These are phyloP conservation scores for Globisporangium ultimum DNA, from an alignment of 352 stramenopile genomes.

Conservation along the genomic window DNA sequence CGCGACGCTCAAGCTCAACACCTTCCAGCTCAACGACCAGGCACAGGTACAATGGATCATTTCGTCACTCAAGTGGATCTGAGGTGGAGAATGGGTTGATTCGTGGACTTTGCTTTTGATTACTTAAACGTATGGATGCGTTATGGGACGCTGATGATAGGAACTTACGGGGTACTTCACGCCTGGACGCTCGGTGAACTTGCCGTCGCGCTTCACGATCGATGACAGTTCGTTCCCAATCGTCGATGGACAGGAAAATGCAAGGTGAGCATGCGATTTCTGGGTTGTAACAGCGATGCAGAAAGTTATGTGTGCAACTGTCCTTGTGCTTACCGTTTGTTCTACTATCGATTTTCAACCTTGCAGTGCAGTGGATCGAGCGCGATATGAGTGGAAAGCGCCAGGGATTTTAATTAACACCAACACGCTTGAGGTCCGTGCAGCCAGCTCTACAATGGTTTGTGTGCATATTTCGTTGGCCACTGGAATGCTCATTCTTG, in stretches of 20 bases:
- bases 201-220: constrained; percentile 69
- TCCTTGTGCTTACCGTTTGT: too few relatives aligned
- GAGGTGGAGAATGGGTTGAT: constrained; percentile 7
- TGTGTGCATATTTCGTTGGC: not conserved
- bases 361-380: constrained; percentile 36
- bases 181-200: constrained; percentile 46
- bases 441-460: not conserved
- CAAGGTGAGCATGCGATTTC: not conserved
- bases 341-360: too few relatives aligned
- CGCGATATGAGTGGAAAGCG: constrained; percentile 75
- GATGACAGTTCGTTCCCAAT: constrained; percentile 66
- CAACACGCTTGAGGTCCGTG: constrained; percentile 81
- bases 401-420: constrained; percentile 74
- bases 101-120: not conserved
- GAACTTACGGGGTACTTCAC: constrained; percentile 63
- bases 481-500: not conserved
- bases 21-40: constrained; percentile 74
- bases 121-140: not conserved
- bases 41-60: constrained; percentile 32
- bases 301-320: too few relatives aligned
- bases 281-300: too few relatives aligned
- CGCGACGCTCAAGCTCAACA: constrained; percentile 73
- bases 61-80: not conserved
- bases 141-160: constrained; percentile 14
- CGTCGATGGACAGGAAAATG: constrained; percentile 4